Base-by-base conservation (phyloP, 2,329 filamentous ascomycete species). In the Xylariales sp. region DNA sequence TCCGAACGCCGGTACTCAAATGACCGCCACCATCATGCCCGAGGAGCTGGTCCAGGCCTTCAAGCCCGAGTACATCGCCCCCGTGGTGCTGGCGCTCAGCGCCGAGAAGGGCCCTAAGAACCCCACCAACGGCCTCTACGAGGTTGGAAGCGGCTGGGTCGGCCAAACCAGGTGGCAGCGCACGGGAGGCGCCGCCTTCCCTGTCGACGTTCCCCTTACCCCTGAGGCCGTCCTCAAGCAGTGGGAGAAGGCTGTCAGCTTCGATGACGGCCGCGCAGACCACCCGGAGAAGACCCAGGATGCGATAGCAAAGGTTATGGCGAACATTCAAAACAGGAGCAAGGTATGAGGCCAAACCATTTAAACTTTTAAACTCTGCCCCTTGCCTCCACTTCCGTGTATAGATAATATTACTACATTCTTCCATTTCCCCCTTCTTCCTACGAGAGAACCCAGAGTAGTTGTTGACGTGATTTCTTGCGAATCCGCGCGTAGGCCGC, bases 11-110 rank as follows among this genome's bases (percentile, higher is more conserved):
- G 93, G 93, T 53, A 98, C 93, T 30, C 82, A 84, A 59, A 93
- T 98, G 87, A 98, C 93, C 40, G 79, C 83, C 51, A 91, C 87
- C 35, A 87, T 98, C 61, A 78, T 98, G 74, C 93, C 93, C 20
- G 89, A 95, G 67, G 93, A 98, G 71, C 81, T 97, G 70, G 90
- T 98, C 14, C 90, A 97, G 71, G 91, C 93, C 31, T 95, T 98
- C 76, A 98, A 97, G 81, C 93, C 93, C 43, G 91, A 97, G 60
- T 97, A 95, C 66, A 90, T 98, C 62, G 93, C 93, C 37, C 93
- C 93, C 44, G 70, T 97, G 25, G 90, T 98, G 36, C 81, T 91
- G 39, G 81, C 90, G 29, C 85, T 98, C 41, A 74, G 65, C 63
- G 88, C 81, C 61, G 93, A 98, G 69, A 87, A 88, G 67, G 81